These are phyloP conservation scores for Camelina neglecta DNA, from an alignment of 345 rosid species.

Conservation along the genomic window DNA sequence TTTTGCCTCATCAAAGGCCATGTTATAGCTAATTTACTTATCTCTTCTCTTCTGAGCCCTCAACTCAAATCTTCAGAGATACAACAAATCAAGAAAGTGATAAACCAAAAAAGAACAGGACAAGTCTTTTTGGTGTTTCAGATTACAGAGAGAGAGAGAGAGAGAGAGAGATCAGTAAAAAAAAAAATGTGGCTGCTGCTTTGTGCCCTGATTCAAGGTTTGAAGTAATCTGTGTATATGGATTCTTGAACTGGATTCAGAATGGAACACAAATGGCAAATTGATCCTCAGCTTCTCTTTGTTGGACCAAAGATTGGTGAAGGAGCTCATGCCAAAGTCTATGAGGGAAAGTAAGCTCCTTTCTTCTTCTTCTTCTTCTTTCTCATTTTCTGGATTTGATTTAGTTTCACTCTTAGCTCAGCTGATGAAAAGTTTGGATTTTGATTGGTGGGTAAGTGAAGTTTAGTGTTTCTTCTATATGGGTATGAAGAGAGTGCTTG, in stretches of 20 bases:
- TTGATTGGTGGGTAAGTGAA: conserved; percentile 15
- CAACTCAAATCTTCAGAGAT: conserved; percentile 22
- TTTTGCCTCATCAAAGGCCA: conserved; percentile 49
- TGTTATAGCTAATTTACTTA: conserved; percentile 48
- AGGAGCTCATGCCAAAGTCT: conserved; percentile 98
- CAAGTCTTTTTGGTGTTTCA: conserved; percentile 24
- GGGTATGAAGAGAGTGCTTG: neutral
- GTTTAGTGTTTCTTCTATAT: conserved; percentile 2
- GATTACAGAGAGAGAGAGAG: conserved; percentile 16
- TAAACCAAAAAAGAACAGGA: neutral
- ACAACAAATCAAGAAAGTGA: conserved; percentile 34
- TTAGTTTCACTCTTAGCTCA: neutral
- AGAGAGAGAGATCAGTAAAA: conserved; percentile 29
- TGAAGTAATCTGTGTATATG: conserved; percentile 50
- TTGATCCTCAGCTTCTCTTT: conserved; percentile 90
- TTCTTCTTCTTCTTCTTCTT: conserved; percentile 22
- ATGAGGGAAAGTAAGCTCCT: conserved; percentile 90
- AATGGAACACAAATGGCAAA: conserved; percentile 77
- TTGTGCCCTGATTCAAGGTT: conserved; percentile 34
- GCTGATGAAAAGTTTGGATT: conserved; percentile 32
- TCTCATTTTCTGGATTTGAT: neutral
- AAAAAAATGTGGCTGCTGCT: conserved; percentile 40
- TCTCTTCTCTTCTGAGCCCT: conserved; percentile 48
- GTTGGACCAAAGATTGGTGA: conserved; percentile 98
- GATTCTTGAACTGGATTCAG: conserved; percentile 71